A percentile compares a stretch with the other conserved stretches of the same genome.
phyloP scores from a whole-genome alignment of 441 rosid species.

The Isatis lusitanica region DNA sequence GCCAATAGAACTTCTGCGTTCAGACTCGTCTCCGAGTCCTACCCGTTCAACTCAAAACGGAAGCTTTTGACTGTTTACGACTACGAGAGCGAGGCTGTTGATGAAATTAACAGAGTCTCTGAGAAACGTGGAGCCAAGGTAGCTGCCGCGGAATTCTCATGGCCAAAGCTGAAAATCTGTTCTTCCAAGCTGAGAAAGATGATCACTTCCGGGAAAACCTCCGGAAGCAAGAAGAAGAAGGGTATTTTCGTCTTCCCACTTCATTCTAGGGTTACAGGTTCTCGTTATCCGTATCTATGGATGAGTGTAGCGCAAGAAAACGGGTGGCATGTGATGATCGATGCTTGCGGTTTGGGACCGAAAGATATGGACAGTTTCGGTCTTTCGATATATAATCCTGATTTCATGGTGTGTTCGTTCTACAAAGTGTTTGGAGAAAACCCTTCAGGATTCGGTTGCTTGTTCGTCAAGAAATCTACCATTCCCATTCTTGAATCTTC shows the following conservation, averaged over 20 bases:
- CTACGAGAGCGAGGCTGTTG: conserved; percentile 81
- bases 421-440: conserved; percentile 90
- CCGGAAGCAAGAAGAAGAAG: conserved; percentile 49
- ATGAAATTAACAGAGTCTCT: conserved; percentile 58
- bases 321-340: conserved; percentile 85
- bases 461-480: conserved; percentile 79
- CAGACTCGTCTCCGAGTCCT: conserved; percentile 80
- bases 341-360: conserved; percentile 89
- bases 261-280: conserved; percentile 85
- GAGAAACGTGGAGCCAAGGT: conserved; percentile 73
- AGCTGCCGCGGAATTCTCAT: conserved; percentile 79
- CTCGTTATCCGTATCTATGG: conserved; percentile 87
- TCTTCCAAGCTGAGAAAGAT: conserved; percentile 63
- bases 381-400: conserved; percentile 77
- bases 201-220: conserved; percentile 50
- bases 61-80: conserved; percentile 85
- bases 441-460: conserved; percentile 93
- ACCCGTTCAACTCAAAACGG: conserved; percentile 61
- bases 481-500: conserved; percentile 55
- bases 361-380: conserved; percentile 94
- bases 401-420: conserved; percentile 81
- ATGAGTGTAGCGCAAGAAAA: conserved; percentile 86
- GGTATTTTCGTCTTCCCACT: conserved; percentile 89
- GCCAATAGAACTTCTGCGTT: conserved; percentile 87
- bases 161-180: conserved; percentile 82